Evolutionary conservation across 257 asterid species (phyloP).

Genomic region (Asclepias syriaca): DNA sequence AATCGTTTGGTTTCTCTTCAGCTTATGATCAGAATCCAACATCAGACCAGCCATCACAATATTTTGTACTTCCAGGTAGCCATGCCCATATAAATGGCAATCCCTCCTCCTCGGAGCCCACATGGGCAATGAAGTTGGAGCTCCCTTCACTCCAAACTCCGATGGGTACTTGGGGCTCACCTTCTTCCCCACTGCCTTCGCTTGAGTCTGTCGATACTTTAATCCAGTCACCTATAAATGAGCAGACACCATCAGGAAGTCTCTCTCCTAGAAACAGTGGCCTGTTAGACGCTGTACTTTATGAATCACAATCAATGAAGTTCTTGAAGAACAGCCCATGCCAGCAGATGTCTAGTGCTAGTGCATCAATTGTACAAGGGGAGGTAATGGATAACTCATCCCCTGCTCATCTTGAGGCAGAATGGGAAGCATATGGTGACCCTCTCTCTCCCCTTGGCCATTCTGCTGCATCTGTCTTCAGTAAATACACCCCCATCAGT

Average conservation of each 20-base stretch:
- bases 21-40: constrained; percentile 30
- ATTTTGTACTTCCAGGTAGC: constrained; percentile 38
- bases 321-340: constrained; percentile 24
- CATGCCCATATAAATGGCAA: constrained; percentile 58
- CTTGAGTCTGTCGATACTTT: constrained; percentile 55
- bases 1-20: constrained; percentile 35
- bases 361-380: constrained; percentile 26
- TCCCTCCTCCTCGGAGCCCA: constrained; percentile 71
- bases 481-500: constrained; percentile 42
- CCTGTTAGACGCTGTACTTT: constrained; percentile 56
- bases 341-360: constrained; percentile 24
- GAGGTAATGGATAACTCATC: constrained; percentile 33
- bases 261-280: constrained; percentile 59
- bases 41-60: constrained; percentile 25
- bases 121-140: constrained; percentile 69
- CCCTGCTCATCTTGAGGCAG: constrained; percentile 32
- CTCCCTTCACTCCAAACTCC: constrained; percentile 98
- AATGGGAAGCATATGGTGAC: constrained; percentile 47
- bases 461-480: constrained; percentile 47
- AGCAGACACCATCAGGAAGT: constrained; percentile 32
- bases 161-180: constrained; percentile 56
- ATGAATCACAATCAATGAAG: constrained; percentile 44
- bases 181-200: constrained; percentile 59
- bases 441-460: constrained; percentile 43
- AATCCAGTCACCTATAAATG: constrained; percentile 50